Evolutionary conservation across 2,329 filamentous ascomycete genomes (phyloP).

Genomic region (Annulohypoxylon truncatum): DNA sequence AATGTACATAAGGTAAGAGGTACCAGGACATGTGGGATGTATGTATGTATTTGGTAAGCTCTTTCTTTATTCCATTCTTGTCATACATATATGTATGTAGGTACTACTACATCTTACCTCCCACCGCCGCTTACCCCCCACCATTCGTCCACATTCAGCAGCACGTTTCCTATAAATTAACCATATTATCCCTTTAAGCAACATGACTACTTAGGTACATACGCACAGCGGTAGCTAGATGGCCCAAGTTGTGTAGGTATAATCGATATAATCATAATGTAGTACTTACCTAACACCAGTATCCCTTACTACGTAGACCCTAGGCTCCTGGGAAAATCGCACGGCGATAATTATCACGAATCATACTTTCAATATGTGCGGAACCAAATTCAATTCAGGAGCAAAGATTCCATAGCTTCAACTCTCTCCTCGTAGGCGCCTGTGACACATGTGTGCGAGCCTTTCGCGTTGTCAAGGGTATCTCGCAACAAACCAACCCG

Average conservation of each 20-base stretch:
- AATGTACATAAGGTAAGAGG: background rate
- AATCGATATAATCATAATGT: background rate
- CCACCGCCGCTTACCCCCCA: background rate
- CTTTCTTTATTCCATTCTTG: no score
- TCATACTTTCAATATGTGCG: background rate
- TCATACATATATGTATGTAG: background rate
- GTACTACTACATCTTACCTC: background rate
- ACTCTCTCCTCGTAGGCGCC: background rate
- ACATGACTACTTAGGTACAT: background rate
- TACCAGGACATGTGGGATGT: no score
- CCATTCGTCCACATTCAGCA: no score
- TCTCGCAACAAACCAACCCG: constrained; percentile 4
- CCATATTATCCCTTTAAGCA: background rate
- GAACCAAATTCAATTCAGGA: background rate
- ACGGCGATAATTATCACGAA: background rate
- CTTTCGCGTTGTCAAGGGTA: background rate
- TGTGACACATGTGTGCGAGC: background rate
- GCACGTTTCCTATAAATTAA: background rate
- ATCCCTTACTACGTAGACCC: background rate
- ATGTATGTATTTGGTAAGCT: no score
- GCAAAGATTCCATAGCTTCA: background rate
- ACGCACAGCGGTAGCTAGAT: no score
- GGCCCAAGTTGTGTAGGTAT: no score
- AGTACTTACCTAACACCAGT: no score
- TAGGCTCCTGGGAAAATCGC: background rate